phyloP scores from a whole-genome alignment of 148 eudicot species.

The Rheum nobile region DNA sequence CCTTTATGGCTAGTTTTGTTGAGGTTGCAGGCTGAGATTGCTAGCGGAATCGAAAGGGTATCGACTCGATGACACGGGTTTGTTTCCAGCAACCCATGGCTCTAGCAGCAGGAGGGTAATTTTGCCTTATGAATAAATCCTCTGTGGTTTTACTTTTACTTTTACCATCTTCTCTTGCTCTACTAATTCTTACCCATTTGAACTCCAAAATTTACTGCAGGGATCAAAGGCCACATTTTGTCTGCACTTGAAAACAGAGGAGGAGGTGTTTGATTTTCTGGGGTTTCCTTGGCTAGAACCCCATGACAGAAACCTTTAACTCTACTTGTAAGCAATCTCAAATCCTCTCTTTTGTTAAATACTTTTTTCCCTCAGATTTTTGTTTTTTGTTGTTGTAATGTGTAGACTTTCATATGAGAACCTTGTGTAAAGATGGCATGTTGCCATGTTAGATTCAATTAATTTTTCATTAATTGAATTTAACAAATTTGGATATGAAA shows the following conservation, averaged over 20 bases:
- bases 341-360: background rate
- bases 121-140: background rate
- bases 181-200: background rate
- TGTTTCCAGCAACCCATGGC: conserved; percentile 69
- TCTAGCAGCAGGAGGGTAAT: conserved; percentile 60
- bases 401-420: no score
- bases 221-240: conserved; percentile 46
- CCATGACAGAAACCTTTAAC: conserved; percentile 74
- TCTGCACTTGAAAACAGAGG: conserved; percentile 69
- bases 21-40: conserved; percentile 61
- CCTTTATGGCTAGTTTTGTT: background rate
- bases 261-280: conserved; percentile 79
- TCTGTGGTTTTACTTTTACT: background rate
- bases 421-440: no score
- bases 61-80: conserved; percentile 79
- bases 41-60: conserved; percentile 85
- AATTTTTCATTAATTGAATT: background rate
- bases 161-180: background rate
- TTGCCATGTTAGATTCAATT: background rate
- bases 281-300: conserved; percentile 88
- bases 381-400: no score
- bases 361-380: background rate
- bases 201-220: conserved; percentile 18
- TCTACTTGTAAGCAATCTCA: background rate
- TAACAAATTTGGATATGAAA: background rate